Conservation (phyloP, 2,329 filamentous ascomycete genomes). For the Whalleya microplaca region DNA sequence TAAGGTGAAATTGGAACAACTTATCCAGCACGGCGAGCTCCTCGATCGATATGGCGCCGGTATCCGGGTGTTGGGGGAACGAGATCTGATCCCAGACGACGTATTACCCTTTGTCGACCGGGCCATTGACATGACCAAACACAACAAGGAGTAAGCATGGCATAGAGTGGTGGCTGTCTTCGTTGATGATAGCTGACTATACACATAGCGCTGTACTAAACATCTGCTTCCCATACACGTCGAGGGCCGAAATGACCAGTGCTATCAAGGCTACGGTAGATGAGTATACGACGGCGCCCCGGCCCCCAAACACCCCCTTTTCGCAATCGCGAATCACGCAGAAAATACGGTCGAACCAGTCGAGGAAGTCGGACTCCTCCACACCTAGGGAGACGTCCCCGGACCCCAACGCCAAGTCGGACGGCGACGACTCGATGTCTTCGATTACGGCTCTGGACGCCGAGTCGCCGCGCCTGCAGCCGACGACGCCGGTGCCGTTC, state of each 20-base stretch:
- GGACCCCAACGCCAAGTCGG: conserved; percentile 51
- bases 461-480: conserved; percentile 52
- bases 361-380: conserved; percentile 51
- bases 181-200: conserved; percentile 8
- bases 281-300: conserved; percentile 78
- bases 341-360: conserved; percentile 75
- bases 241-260: conserved; percentile 90
- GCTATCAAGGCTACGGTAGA: conserved; percentile 86
- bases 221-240: conserved; percentile 97
- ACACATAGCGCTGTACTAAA: conserved; percentile 66
- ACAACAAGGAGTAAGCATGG: conserved; percentile 74
- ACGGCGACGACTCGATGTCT: conserved; percentile 58
- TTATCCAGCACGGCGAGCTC: conserved; percentile 90
- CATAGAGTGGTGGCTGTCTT: neutral
- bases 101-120: conserved; percentile 87
- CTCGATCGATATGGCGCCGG: conserved; percentile 90
- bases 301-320: conserved; percentile 71
- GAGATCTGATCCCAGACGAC: conserved; percentile 81
- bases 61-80: conserved; percentile 82
- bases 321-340: conserved; percentile 86
- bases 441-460: conserved; percentile 63
- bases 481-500: conserved; percentile 44
- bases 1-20: conserved; percentile 89
- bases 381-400: conserved; percentile 54
- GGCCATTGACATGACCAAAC: conserved; percentile 82